Conservation (phyloP, 1,139 yeast genomes). For the Lodderomyces theae region DNA sequence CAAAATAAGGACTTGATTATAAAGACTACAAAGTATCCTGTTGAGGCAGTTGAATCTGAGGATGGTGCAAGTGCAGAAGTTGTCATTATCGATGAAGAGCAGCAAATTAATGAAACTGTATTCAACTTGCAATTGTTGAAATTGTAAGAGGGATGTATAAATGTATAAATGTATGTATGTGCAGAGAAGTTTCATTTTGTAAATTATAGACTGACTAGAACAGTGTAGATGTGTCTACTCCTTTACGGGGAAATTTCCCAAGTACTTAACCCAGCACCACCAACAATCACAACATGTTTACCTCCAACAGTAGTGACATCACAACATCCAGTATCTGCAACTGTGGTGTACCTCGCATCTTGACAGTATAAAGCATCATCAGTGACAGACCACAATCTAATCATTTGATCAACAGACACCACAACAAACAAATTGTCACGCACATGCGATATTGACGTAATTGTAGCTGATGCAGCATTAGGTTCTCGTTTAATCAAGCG, state of each 20-base stretch:
- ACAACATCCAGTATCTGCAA: constrained; percentile 86
- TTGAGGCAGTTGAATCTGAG: constrained; percentile 38
- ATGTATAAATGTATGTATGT: not conserved
- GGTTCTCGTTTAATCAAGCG: constrained; percentile 30
- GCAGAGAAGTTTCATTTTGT: no score
- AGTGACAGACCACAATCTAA: constrained; percentile 58
- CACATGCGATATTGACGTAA: constrained; percentile 57
- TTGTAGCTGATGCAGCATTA: constrained; percentile 81
- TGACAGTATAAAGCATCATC: constrained; percentile 30
- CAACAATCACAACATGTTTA: constrained; percentile 42
- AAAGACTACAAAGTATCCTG: constrained; percentile 72
- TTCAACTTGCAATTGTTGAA: constrained; percentile 78
- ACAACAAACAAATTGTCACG: constrained; percentile 33
- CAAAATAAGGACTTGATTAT: constrained; percentile 66
- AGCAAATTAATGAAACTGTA: constrained; percentile 78
- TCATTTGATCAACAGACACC: constrained; percentile 76
- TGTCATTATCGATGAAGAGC: constrained; percentile 81
- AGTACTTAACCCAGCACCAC: constrained; percentile 69
- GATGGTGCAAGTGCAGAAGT: constrained; percentile 33
- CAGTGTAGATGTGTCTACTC: no score
- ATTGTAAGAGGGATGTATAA: constrained; percentile 6
- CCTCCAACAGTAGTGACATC: constrained; percentile 33
- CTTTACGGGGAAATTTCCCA: constrained; percentile 31
- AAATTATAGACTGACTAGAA: no score
- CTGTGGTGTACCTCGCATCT: constrained; percentile 62